These are phyloP conservation scores for Colletotrichum viniferum DNA, from an alignment of 2,329 filamentous ascomycete species.

Conservation along the genomic window DNA sequence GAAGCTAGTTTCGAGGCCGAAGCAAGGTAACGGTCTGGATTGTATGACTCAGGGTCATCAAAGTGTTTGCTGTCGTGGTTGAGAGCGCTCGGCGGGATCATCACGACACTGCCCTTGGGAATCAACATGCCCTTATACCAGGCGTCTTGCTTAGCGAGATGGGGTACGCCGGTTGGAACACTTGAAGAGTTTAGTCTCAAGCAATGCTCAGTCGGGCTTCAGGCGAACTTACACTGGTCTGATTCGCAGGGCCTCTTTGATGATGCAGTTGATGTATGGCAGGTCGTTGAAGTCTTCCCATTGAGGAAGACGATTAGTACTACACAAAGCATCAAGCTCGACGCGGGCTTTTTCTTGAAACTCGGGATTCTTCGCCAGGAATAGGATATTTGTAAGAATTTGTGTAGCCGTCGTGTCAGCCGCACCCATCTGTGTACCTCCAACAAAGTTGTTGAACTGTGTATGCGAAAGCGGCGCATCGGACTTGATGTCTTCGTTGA, in stretches of 20 bases:
- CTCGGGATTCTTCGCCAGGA: constrained; percentile 44
- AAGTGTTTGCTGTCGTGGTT: constrained; percentile 32
- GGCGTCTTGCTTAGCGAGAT: constrained; percentile 32
- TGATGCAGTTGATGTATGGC: constrained; percentile 42
- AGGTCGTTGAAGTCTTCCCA: constrained; percentile 41
- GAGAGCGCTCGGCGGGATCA: constrained; percentile 39
- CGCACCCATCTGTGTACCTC: constrained; percentile 36
- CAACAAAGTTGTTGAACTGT: constrained; percentile 40
- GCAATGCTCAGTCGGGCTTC: too few species aligned
- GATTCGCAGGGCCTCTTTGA: constrained; percentile 49
- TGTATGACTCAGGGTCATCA: constrained; percentile 33
- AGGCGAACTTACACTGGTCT: constrained; percentile 32
- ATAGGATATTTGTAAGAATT: constrained; percentile 40
- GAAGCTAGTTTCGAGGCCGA: constrained; percentile 31
- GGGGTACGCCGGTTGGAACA: not conserved
- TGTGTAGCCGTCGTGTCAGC: constrained; percentile 38
- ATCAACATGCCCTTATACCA: constrained; percentile 41
- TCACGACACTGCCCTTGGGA: constrained; percentile 40
- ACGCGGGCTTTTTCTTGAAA: constrained; percentile 42
- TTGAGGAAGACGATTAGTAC: constrained; percentile 36
- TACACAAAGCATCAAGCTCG: constrained; percentile 43
- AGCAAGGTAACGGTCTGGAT: constrained; percentile 27
- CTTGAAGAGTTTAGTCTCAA: not conserved
- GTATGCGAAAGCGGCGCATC: constrained; percentile 24
- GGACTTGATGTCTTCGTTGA: constrained; percentile 39